These are phyloP conservation scores for Aspergillus sp. DNA, from an alignment of 2,329 filamentous ascomycete genomes.

Conservation along the genomic window DNA sequence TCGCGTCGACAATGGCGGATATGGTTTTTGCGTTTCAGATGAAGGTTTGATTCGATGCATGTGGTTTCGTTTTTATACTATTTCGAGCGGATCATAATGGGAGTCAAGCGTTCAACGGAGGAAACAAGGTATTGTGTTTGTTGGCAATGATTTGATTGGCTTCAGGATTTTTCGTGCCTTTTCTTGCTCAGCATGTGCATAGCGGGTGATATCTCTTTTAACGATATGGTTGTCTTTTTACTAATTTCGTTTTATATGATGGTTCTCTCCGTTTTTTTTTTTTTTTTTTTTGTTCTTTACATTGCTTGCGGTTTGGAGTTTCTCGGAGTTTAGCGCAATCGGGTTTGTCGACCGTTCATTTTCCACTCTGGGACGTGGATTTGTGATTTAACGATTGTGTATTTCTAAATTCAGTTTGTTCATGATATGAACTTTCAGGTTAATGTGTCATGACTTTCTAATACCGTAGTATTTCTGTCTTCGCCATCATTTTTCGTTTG, in stretches of 20 bases:
- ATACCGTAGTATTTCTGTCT: too few species aligned
- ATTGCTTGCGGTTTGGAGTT: background rate
- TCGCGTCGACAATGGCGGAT: background rate
- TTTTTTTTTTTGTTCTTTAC: background rate
- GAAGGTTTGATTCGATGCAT: background rate
- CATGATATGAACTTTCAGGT: too few species aligned
- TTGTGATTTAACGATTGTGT: too few species aligned
- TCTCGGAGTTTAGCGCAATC: too few species aligned
- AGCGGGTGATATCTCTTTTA: background rate
- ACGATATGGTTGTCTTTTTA: background rate
- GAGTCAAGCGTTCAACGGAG: slow-evolving; percentile 1
- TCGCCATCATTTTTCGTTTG: too few species aligned
- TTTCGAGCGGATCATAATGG: background rate
- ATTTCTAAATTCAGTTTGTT: too few species aligned
- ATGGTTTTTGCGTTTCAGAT: background rate
- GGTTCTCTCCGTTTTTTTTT: background rate
- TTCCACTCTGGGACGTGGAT: too few species aligned
- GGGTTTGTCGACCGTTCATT: too few species aligned
- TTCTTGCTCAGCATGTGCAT: background rate
- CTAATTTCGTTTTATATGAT: background rate
- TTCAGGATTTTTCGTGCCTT: background rate
- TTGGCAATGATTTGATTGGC: background rate
- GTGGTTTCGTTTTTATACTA: background rate
- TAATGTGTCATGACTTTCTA: too few species aligned
- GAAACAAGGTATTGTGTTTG: background rate